Evolutionary conservation across 2,329 filamentous ascomycete species (phyloP).

Genomic region (Lecanicillium sp.): DNA sequence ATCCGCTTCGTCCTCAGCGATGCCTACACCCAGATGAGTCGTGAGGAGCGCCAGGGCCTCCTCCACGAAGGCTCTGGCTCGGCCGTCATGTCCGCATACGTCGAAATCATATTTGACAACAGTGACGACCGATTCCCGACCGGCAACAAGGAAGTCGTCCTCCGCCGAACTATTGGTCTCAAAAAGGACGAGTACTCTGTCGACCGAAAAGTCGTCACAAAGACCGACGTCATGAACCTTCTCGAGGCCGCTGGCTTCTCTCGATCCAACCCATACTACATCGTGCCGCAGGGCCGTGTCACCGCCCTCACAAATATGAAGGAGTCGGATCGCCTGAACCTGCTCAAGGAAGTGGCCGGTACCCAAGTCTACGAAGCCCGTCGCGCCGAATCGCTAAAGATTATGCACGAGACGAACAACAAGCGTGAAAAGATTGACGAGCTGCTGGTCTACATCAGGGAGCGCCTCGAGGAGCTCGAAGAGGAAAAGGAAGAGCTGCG

Average conservation of each 20-base stretch:
- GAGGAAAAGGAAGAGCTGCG: constrained; percentile 95
- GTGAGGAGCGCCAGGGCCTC: constrained; percentile 90
- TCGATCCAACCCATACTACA: constrained; percentile 96
- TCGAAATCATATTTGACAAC: constrained; percentile 98
- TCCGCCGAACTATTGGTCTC: constrained; percentile 88
- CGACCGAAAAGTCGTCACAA: constrained; percentile 93
- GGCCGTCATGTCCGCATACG: constrained; percentile 98
- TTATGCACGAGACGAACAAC: constrained; percentile 94
- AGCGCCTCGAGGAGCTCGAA: constrained; percentile 80
- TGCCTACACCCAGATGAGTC: constrained; percentile 91
- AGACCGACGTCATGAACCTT: constrained; percentile 88
- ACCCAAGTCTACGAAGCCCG: constrained; percentile 95
- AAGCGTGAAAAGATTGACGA: constrained; percentile 94
- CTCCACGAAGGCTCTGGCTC: constrained; percentile 98
- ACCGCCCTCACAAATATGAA: constrained; percentile 98
- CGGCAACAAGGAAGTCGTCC: constrained; percentile 79
- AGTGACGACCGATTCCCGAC: constrained; percentile 92
- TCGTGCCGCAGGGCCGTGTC: constrained; percentile 94
- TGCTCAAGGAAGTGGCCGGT: constrained; percentile 96
- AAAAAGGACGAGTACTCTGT: constrained; percentile 99
- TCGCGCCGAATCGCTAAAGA: constrained; percentile 85
- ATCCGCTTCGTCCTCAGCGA: constrained; percentile 98
- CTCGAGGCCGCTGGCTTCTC: constrained; percentile 96
- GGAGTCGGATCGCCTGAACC: constrained; percentile 78
- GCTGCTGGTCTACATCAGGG: constrained; percentile 82